A percentile compares a stretch with the other conserved stretches of the same genome.
Conservation (phyloP, 352 stramenopile genomes). For the Phytophthora citrophthora region DNA sequence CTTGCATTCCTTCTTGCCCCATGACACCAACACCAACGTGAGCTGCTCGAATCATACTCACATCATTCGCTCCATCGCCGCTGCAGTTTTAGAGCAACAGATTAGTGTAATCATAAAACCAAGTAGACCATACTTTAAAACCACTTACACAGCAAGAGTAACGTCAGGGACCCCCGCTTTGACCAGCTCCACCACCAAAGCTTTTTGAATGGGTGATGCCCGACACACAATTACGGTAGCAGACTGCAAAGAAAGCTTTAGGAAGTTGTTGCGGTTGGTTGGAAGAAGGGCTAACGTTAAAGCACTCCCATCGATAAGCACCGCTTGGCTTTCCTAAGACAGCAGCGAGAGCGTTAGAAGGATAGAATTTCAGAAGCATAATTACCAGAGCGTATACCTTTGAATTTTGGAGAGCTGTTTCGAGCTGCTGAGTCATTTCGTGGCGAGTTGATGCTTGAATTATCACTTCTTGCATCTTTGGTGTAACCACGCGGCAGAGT, state of each 20-base stretch:
- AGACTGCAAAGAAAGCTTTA: conserved; percentile 73
- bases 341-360: too few species aligned
- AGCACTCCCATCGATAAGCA: conserved; percentile 74
- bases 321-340: conserved; percentile 61
- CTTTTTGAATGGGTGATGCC: conserved; percentile 91
- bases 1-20: conserved; percentile 96
- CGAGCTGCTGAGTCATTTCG: conserved; percentile 60
- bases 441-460: conserved; percentile 50
- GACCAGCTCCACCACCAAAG: conserved; percentile 94
- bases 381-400: conserved; percentile 27
- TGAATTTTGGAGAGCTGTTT: conserved; percentile 53
- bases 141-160: conserved; percentile 93
- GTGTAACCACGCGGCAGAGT: conserved; percentile 83
- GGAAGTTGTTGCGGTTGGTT: conserved; percentile 67
- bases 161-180: conserved; percentile 76
- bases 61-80: conserved; percentile 99
- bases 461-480: conserved; percentile 83
- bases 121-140: conserved; percentile 24
- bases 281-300: conserved; percentile 64
- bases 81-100: conserved; percentile 40
- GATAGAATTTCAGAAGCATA: neutral
- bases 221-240: conserved; percentile 89
- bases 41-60: conserved; percentile 99
- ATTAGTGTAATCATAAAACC: neutral
- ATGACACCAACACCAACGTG: conserved; percentile 98